Conservation (phyloP, 148 eudicot species). For the Hydrangea macrophylla region DNA sequence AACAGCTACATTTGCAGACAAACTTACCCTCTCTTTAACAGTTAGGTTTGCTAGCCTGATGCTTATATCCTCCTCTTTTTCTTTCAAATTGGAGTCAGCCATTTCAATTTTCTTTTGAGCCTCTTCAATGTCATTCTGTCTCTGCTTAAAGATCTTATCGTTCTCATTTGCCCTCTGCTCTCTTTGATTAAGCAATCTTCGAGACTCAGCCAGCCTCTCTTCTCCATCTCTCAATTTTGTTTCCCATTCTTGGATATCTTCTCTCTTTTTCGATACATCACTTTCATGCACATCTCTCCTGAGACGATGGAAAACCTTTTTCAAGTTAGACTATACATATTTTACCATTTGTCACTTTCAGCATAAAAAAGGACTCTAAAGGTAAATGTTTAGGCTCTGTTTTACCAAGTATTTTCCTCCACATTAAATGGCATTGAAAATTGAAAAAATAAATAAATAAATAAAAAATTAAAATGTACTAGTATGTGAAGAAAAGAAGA, state of each 20-base stretch:
- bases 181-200: constrained; percentile 80
- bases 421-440: no score
- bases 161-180: constrained; percentile 86
- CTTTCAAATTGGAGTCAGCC: constrained; percentile 49
- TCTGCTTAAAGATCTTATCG: constrained; percentile 58
- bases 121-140: constrained; percentile 67
- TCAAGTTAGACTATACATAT: background rate
- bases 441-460: no score
- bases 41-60: constrained; percentile 42
- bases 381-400: no score
- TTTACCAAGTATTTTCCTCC: no score
- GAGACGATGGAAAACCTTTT: background rate
- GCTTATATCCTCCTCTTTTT: constrained; percentile 76
- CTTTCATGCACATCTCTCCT: constrained; percentile 74
- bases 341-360: no score
- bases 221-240: constrained; percentile 79
- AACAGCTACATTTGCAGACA: background rate
- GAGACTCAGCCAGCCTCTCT: constrained; percentile 80
- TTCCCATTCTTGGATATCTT: constrained; percentile 93
- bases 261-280: constrained; percentile 68
- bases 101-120: constrained; percentile 62
- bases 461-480: no score
- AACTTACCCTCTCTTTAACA: constrained; percentile 70
- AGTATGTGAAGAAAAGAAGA: background rate
- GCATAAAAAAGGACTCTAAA: no score